Conservation (phyloP, 176 grass and related monocot species). For the Musa beccarii region DNA sequence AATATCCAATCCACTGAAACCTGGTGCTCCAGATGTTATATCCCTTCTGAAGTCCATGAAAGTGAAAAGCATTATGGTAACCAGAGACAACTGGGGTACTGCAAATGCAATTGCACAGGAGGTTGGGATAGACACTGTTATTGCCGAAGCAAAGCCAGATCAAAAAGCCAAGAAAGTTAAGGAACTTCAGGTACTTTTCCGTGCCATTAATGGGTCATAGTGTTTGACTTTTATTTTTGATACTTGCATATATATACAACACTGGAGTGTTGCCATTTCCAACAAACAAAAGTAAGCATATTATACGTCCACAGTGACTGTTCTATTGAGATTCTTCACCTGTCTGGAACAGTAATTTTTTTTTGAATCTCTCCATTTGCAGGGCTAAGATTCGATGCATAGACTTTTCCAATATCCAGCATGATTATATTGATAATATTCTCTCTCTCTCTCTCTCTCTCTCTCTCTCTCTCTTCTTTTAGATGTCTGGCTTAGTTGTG, state of each 20-base stretch:
- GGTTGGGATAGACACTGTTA: conserved; percentile 63
- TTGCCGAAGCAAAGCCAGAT: conserved; percentile 85
- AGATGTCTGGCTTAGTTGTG: conserved; percentile 61
- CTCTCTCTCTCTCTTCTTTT: conserved; percentile 20
- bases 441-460: conserved; percentile 11
- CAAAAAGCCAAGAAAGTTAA: conserved; percentile 20
- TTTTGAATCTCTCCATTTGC: not conserved
- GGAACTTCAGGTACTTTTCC: conserved; percentile 65
- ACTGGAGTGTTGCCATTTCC: no score
- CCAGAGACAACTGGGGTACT: conserved; percentile 92
- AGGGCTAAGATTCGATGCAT: no score
- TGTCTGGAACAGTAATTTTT: not conserved
- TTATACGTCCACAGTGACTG: not conserved
- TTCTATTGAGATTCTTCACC: not conserved
- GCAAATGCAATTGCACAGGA: conserved; percentile 75
- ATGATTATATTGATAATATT: not conserved
- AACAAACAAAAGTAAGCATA: no score
- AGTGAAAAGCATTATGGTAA: conserved; percentile 94
- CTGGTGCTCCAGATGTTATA: conserved; percentile 56
- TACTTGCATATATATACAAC: not conserved
- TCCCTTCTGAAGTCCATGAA: conserved; percentile 72
- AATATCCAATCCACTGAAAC: conserved; percentile 81
- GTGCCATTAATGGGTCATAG: not conserved
- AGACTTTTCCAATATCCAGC: no score
- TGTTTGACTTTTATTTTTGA: not conserved